Conservation (phyloP, 345 rosid genomes). For the Salix koriyanagi region DNA sequence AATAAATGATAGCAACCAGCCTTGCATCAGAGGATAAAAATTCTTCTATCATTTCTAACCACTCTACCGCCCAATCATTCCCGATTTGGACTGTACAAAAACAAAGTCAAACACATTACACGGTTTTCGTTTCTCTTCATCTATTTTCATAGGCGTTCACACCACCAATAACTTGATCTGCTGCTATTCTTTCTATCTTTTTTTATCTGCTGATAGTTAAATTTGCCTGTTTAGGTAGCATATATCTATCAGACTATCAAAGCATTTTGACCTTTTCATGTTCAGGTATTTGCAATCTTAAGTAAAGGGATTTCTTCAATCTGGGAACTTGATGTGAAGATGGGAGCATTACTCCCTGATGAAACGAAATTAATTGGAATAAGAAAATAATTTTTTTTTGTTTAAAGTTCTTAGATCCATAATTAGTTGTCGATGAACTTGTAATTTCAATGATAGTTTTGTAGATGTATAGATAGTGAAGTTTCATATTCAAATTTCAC, state of each 20-base stretch:
- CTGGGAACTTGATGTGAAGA: neutral
- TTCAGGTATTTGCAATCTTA: neutral
- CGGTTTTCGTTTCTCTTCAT: neutral
- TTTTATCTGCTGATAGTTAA: neutral
- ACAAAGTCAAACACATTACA: conserved; percentile 17
- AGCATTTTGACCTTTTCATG: neutral
- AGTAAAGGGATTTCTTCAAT: neutral
- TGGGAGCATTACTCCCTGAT: neutral
- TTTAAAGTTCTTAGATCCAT: neutral
- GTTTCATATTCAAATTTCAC: too few relatives aligned
- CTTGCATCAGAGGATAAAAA: neutral
- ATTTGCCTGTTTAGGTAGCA: neutral
- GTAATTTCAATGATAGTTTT: too few relatives aligned
- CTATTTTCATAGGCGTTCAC: neutral
- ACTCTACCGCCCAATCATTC: conserved; percentile 41
- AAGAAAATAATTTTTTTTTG: too few relatives aligned
- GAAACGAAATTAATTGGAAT: too few relatives aligned
- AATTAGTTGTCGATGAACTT: too few relatives aligned
- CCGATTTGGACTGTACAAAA: conserved; percentile 2
- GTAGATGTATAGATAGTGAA: too few relatives aligned
- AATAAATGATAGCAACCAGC: neutral
- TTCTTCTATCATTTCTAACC: conserved; percentile 23
- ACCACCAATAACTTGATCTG: neutral
- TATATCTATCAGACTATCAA: neutral
- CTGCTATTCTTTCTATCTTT: neutral